Evolutionary conservation across 2,329 filamentous ascomycete species (phyloP).

Genomic region (Periconia digitata): DNA sequence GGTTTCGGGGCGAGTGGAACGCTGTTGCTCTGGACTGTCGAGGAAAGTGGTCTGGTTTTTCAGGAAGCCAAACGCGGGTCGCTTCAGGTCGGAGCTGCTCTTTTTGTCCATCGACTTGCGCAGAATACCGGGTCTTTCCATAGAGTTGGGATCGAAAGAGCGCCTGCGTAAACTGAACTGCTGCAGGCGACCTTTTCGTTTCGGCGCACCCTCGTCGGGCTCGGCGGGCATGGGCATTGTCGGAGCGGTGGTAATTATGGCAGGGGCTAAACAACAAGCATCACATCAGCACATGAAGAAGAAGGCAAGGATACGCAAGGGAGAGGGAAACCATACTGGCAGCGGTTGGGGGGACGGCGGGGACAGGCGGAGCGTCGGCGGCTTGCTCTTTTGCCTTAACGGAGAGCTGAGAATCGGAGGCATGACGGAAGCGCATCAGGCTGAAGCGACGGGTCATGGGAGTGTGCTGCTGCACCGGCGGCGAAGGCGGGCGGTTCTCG

Average conservation of each 20-base stretch:
- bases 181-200: constrained; percentile 37
- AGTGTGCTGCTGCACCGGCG: constrained; percentile 36
- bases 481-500: constrained; percentile 29
- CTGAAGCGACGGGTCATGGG: constrained; percentile 58
- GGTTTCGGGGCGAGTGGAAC: constrained; percentile 55
- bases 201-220: constrained; percentile 20
- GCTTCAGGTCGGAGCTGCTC: constrained; percentile 24
- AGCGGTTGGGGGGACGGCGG: constrained; percentile 39
- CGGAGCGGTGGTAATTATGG: constrained; percentile 90
- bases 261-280: constrained; percentile 47
- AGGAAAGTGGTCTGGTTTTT: constrained; percentile 30
- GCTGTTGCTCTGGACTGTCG: constrained; percentile 57
- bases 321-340: constrained; percentile 15
- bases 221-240: constrained; percentile 54
- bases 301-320: not conserved
- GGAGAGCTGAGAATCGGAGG: constrained; percentile 87
- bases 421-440: constrained; percentile 83
- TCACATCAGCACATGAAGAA: constrained; percentile 22
- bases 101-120: constrained; percentile 43
- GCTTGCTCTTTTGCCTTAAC: constrained; percentile 71
- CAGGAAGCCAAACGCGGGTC: constrained; percentile 29
- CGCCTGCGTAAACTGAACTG: constrained; percentile 38
- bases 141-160: constrained; percentile 39
- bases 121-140: constrained; percentile 29
- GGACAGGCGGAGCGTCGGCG: constrained; percentile 56